Evolutionary conservation across 129 eudicot species (phyloP).

Genomic region (Mikania micrantha): DNA sequence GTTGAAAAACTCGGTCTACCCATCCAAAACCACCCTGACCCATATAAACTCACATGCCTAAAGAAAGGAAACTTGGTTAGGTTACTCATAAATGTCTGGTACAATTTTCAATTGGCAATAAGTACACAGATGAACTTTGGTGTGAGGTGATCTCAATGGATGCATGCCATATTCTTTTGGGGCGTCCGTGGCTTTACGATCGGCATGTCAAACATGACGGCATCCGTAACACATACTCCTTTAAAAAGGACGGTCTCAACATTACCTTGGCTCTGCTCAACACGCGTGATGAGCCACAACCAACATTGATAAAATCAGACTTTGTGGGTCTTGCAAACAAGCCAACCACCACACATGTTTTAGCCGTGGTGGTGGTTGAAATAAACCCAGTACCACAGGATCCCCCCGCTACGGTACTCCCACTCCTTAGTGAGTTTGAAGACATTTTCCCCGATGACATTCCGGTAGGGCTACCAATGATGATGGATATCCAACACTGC

Average conservation of each 20-base stretch:
- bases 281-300: not conserved
- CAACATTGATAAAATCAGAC: not conserved
- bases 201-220: not conserved
- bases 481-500: not conserved
- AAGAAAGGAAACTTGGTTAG: no score
- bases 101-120: no score
- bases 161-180: not conserved
- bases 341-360: not conserved
- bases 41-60: no score
- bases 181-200: not conserved
- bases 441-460: not conserved
- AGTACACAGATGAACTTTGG: no score
- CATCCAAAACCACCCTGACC: no score
- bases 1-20: no score
- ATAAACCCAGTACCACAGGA: not conserved
- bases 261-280: not conserved
- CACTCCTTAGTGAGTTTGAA: not conserved
- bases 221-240: not conserved
- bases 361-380: not conserved
- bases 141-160: not conserved
- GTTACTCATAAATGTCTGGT: no score
- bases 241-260: not conserved
- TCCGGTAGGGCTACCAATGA: not conserved
- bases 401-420: not conserved
- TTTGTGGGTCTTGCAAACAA: not conserved